Base-by-base conservation (phyloP, 495 filamentous ascomycete species). In the Trichoderma virens region DNA sequence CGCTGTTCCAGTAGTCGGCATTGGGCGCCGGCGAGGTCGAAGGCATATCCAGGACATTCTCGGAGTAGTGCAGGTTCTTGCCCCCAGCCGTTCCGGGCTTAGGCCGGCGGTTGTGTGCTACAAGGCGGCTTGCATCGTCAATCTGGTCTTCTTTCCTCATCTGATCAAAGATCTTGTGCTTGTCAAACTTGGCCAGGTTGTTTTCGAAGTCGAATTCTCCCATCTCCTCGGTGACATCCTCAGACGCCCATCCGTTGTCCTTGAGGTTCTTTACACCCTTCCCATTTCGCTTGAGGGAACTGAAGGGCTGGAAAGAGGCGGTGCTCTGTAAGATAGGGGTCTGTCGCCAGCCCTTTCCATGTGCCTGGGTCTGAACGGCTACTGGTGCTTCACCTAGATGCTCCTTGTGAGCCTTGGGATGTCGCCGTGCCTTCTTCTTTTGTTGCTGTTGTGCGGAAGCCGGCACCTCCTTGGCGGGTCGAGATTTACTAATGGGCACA, bases 171-270 rank as follows among this genome's bases (percentile, higher is more conserved):
- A 98, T 83, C 8, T 84, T 83, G 25, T 87, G 83, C 78, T 98
- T 98, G 74, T 98, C 93, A 67, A 98, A 98, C 68, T 94, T 94
- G 20, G 90, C 91, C 14, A 97, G 79, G 66, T 90, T 91, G 27
- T 84, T 87, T 67, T 88, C 84, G 68, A 98, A 97, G 75, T 98
- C 93, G 66, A 97, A 98, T 65, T 98, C 93, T 1, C 88, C 90
- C 76, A 90, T 81, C 70, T 93, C 93, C 74, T 98, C 94, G 2
- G 92, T 96, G 28, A 92, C 92, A 74, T 97, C 93, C 72, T 96
- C 94, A 0, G 93, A 97, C 43, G 91, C 92, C 94, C 94, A 98
- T 14, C 92, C 94, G 76, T 89, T 96, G 23, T 90, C 83, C 66
- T 88, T 81, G 27, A 83, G 83, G 23, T 73, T 74, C 41, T 79